Evolutionary conservation across 345 rosid genomes (phyloP).

Genomic region (Toxicodendron radicans): DNA sequence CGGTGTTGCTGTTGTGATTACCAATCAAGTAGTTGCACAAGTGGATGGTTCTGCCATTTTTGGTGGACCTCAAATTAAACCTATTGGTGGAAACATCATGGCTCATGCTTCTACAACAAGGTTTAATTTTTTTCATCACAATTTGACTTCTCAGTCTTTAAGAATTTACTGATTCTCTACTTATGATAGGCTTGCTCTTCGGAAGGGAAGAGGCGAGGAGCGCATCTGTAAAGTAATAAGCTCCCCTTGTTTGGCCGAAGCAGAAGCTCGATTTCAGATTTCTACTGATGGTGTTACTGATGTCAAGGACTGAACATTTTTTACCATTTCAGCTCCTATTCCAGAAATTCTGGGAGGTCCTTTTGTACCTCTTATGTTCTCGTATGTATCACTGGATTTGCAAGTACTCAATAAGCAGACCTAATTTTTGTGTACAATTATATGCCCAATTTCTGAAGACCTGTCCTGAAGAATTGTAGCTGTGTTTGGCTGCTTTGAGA

Average conservation of each 20-base stretch:
- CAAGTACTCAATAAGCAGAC: not conserved
- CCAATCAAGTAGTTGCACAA: slow-evolving; percentile 98
- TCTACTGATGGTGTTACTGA: slow-evolving; percentile 84
- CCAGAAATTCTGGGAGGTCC: not conserved
- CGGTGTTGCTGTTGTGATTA: slow-evolving; percentile 92
- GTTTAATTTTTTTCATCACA: slow-evolving; percentile 25
- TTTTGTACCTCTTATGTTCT: not conserved
- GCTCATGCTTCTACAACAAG: slow-evolving; percentile 99
- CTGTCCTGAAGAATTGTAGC: not conserved
- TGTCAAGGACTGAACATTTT: slow-evolving; percentile 64
- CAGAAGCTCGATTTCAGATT: slow-evolving; percentile 91
- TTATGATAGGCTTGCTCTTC: slow-evolving; percentile 64
- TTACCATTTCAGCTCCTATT: not conserved
- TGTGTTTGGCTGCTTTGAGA: not conserved
- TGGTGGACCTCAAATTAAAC: slow-evolving; percentile 97
- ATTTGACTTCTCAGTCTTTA: not conserved
- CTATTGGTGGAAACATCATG: slow-evolving; percentile 97
- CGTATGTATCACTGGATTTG: slow-evolving; percentile 6
- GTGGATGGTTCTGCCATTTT: slow-evolving; percentile 96
- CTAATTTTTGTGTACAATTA: slow-evolving; percentile 6
- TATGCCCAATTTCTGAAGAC: not conserved
- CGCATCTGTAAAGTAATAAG: slow-evolving; percentile 96
- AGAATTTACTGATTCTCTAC: not conserved
- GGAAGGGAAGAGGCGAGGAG: slow-evolving; percentile 97
- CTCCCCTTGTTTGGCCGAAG: slow-evolving; percentile 92